A percentile compares a stretch with the other conserved stretches of the same genome.
These are phyloP conservation scores for Epichloe amarillans DNA, from an alignment of 2,329 filamentous ascomycete species.

Conservation along the genomic window DNA sequence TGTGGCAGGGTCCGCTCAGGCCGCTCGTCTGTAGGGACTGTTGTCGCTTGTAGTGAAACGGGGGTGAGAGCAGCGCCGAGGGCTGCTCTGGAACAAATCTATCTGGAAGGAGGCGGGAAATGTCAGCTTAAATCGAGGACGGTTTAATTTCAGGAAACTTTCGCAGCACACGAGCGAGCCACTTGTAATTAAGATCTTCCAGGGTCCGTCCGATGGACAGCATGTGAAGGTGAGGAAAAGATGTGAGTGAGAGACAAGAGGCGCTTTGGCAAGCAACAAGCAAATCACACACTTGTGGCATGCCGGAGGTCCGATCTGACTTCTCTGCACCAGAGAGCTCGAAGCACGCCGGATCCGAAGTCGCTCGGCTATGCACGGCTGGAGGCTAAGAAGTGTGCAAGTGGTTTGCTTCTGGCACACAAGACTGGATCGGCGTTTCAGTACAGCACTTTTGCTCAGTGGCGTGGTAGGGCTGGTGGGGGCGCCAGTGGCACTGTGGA, in stretches of 20 bases:
- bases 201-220: no score
- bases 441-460: not conserved
- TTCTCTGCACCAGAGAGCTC: not conserved
- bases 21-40: conserved; percentile 3
- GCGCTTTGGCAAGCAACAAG: no score
- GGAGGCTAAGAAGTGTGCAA: not conserved
- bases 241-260: not conserved
- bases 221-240: not conserved
- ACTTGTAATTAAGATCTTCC: no score
- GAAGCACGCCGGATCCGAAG: not conserved
- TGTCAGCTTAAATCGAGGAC: conserved; percentile 1
- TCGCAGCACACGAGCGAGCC: not conserved
- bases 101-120: not conserved
- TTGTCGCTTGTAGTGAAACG: conserved; percentile 1
- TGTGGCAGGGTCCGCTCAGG: conserved; percentile 2
- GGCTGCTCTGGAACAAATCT: conserved; percentile 12
- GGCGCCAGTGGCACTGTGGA: not conserved
- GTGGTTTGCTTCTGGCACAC: not conserved
- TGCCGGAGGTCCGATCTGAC: not conserved
- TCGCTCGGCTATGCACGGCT: not conserved
- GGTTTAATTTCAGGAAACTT: not conserved
- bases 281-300: not conserved
- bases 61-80: conserved; percentile 13
- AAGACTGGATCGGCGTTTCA: not conserved
- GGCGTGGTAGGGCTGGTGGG: not conserved